Conservation (phyloP, 768 basidiomycete genomes). For the Mycena latifolia region DNA sequence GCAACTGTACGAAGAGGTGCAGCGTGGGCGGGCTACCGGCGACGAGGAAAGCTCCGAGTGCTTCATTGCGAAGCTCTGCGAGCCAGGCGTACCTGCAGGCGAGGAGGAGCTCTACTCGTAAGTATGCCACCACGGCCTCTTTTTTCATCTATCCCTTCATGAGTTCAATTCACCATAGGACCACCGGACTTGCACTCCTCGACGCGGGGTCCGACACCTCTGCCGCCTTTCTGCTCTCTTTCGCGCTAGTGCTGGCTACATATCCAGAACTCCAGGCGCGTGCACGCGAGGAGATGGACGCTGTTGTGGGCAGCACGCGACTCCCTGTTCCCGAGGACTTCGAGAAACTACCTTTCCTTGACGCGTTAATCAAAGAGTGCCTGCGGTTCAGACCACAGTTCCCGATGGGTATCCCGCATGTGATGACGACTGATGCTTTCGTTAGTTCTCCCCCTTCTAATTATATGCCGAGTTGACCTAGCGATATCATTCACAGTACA, state of each 20-base stretch:
- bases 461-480: neutral
- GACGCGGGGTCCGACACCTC: constrained; percentile 14
- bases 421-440: neutral
- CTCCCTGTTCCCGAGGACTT: constrained; percentile 4
- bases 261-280: constrained; percentile 15
- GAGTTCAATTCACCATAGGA: neutral
- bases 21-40: neutral
- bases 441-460: neutral
- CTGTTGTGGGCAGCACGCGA: neutral
- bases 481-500: constrained; percentile 12
- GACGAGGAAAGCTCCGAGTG: constrained; percentile 16
- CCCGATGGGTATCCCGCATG: constrained; percentile 8
- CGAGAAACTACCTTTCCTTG: neutral
- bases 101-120: constrained; percentile 13
- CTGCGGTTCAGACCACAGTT: constrained; percentile 11
- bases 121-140: neutral
- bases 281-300: constrained; percentile 11
- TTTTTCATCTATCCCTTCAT: neutral
- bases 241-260: neutral
- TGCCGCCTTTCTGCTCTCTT: constrained; percentile 8
- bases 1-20: neutral
- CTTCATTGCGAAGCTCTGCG: neutral
- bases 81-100: neutral
- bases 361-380: constrained; percentile 1
- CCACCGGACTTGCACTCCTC: constrained; percentile 7